phyloP scores from a whole-genome alignment of 176 grass and related monocot genomes.

The Typha latifolia region DNA sequence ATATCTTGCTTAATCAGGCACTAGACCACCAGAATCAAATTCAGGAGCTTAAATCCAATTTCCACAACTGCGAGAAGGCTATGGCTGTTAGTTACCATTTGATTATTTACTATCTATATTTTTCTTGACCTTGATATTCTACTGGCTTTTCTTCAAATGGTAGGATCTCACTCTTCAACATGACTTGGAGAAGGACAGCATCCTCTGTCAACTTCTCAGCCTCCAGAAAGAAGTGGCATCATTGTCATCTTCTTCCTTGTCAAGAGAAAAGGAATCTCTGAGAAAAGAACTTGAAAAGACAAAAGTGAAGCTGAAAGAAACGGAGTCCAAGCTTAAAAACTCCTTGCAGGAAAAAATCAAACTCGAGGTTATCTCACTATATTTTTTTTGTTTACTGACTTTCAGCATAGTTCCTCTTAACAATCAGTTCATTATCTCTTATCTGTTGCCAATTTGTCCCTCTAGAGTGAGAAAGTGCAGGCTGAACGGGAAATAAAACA shows the following conservation, averaged over 20 bases:
- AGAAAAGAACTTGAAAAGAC: constrained; percentile 76
- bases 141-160: constrained; percentile 14
- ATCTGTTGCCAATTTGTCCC: constrained; percentile 13
- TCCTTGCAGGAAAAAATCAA: constrained; percentile 81
- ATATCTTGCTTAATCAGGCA: constrained; percentile 33
- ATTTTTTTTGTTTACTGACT: neutral
- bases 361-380: constrained; percentile 55
- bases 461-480: constrained; percentile 69
- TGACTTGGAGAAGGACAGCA: constrained; percentile 66
- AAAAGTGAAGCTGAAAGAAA: constrained; percentile 69
- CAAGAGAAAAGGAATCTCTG: constrained; percentile 78
- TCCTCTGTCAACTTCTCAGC: constrained; percentile 41
- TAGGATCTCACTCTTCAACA: constrained; percentile 59
- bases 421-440: constrained; percentile 2
- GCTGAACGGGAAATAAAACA: constrained; percentile 66
- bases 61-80: constrained; percentile 37
- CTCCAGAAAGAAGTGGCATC: constrained; percentile 58
- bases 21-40: constrained; percentile 40
- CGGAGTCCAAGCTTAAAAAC: constrained; percentile 73
- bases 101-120: constrained; percentile 5
- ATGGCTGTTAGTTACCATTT: constrained; percentile 38
- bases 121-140: neutral
- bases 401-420: constrained; percentile 1
- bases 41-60: constrained; percentile 35
- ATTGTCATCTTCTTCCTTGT: constrained; percentile 66